phyloP scores from a whole-genome alignment of 768 basidiomycete species.

The Boletales sp. region DNA sequence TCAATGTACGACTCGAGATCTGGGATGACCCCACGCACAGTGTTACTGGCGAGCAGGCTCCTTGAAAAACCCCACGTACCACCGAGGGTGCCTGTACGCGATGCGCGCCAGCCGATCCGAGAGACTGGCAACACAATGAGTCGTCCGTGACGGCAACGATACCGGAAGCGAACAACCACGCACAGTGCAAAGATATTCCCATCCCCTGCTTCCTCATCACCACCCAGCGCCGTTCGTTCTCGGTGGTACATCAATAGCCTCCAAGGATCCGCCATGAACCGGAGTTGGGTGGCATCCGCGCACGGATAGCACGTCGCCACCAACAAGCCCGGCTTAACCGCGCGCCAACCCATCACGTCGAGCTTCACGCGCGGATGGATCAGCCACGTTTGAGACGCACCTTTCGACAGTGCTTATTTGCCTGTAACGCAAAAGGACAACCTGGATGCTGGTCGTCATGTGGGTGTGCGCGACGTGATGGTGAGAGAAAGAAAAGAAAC shows the following conservation, averaged over 20 bases:
- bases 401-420: constrained; percentile 26
- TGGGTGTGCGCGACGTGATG: too few relatives aligned
- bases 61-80: constrained; percentile 43
- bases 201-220: constrained; percentile 7
- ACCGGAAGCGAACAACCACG: constrained; percentile 16
- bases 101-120: constrained; percentile 35
- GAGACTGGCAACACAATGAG: constrained; percentile 28
- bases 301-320: constrained; percentile 58
- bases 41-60: constrained; percentile 24
- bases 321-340: constrained; percentile 46
- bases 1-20: constrained; percentile 43
- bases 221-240: constrained; percentile 17
- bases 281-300: constrained; percentile 54
- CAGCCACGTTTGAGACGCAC: constrained; percentile 30
- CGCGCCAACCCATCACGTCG: constrained; percentile 19
- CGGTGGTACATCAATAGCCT: constrained; percentile 40
- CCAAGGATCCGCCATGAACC: constrained; percentile 48
- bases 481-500: constrained; percentile 3
- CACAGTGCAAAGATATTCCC: constrained; percentile 18
- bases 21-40: constrained; percentile 25
- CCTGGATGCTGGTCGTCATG: constrained; percentile 26
- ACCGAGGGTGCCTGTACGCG: too few relatives aligned
- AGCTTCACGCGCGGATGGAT: constrained; percentile 17
- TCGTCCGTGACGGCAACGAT: not conserved
- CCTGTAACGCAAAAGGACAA: constrained; percentile 23